These are phyloP conservation scores for Phytopythium oedochilum DNA, from an alignment of 352 stramenopile genomes.

Conservation along the genomic window DNA sequence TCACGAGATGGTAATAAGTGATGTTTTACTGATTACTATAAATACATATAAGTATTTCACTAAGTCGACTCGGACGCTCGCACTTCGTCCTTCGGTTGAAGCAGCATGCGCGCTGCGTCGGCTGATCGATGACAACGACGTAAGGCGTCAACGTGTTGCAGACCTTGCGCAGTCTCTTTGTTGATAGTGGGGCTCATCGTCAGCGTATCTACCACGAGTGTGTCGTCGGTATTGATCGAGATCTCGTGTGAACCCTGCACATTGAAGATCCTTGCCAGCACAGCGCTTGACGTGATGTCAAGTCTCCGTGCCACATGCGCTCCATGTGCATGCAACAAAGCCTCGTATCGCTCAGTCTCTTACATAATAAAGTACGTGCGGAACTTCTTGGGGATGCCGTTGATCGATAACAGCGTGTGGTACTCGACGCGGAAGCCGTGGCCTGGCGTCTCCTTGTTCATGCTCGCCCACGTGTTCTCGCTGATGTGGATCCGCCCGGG, in stretches of 20 bases:
- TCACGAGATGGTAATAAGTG: no score
- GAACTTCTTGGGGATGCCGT: conserved; percentile 70
- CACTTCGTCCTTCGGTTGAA: no score
- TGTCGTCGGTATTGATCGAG: not conserved
- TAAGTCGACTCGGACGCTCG: no score
- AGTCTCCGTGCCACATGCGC: no score
- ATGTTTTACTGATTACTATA: no score
- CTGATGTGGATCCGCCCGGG: conserved; percentile 80
- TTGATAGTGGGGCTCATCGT: not conserved
- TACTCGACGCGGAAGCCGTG: conserved; percentile 85
- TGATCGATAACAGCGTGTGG: conserved; percentile 74
- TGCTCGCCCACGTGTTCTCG: conserved; percentile 70
- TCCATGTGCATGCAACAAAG: no score
- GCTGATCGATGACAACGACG: not conserved
- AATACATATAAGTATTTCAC: no score
- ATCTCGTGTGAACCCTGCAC: no score
- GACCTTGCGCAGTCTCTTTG: not conserved
- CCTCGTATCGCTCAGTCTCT: no score
- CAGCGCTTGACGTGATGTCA: no score
- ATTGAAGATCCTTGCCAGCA: no score
- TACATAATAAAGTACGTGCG: conserved; percentile 76
- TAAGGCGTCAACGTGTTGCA: not conserved
- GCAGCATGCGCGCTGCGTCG: not conserved
- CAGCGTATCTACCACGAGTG: not conserved
- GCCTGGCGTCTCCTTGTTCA: conserved; percentile 76